phyloP scores from a whole-genome alignment of 257 asterid genomes.

The Handroanthus guayacan region DNA sequence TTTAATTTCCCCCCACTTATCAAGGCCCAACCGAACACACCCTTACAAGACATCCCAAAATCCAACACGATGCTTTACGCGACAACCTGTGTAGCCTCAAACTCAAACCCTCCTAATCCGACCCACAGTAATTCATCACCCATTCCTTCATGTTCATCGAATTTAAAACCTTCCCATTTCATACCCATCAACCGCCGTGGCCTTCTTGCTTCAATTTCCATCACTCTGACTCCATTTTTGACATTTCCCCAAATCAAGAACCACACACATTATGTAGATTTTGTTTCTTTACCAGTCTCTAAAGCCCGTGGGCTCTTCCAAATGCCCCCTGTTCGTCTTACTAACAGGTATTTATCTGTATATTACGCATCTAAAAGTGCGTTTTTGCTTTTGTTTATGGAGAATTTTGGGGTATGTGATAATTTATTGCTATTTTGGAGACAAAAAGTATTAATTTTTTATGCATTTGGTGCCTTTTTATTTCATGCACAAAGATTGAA shows the following conservation, averaged over 20 bases:
- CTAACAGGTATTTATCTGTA: slow-evolving; percentile 56
- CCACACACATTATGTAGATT: slow-evolving; percentile 35
- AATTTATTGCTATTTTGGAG: background rate
- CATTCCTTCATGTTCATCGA: slow-evolving; percentile 39
- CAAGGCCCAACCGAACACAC: slow-evolving; percentile 3
- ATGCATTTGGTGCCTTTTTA: background rate
- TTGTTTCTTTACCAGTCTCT: slow-evolving; percentile 48
- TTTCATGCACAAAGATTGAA: background rate
- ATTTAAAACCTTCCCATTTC: slow-evolving; percentile 20
- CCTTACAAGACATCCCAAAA: background rate
- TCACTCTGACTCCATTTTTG: slow-evolving; percentile 55
- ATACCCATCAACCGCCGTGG: slow-evolving; percentile 60
- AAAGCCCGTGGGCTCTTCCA: slow-evolving; percentile 95
- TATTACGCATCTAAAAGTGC: background rate
- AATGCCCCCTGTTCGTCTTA: slow-evolving; percentile 91
- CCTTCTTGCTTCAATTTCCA: slow-evolving; percentile 57
- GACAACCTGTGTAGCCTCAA: slow-evolving; percentile 42
- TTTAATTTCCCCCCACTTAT: background rate
- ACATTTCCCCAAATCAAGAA: slow-evolving; percentile 44
- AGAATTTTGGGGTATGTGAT: background rate
- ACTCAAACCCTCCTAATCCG: slow-evolving; percentile 33
- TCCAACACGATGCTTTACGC: slow-evolving; percentile 44
- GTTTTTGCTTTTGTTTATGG: background rate
- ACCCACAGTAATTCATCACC: slow-evolving; percentile 31
- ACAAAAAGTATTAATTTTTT: background rate